These are phyloP conservation scores for Castanea mollissima DNA, from an alignment of 306 rosid species.

Conservation along the genomic window DNA sequence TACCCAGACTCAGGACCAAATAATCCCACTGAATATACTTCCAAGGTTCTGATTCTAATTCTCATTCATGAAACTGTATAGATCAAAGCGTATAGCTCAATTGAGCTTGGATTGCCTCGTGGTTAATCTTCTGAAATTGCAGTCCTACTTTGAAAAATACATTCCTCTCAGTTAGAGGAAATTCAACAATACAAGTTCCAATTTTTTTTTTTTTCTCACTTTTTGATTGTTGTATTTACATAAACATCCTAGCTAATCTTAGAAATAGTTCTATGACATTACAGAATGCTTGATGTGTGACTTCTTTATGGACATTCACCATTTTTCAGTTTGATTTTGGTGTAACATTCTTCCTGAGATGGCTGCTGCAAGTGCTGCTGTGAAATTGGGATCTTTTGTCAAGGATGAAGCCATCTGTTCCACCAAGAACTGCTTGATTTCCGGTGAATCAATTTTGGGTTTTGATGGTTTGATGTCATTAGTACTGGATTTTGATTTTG, in stretches of 20 bases:
- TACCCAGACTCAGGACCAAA: too few relatives aligned
- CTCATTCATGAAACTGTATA: neutral
- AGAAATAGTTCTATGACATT: conserved; percentile 14
- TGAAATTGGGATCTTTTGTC: conserved; percentile 91
- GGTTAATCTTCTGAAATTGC: conserved; percentile 4
- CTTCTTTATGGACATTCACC: conserved; percentile 19
- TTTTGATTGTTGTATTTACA: conserved; percentile 66
- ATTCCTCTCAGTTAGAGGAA: conserved; percentile 34
- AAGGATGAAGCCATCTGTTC: conserved; percentile 95
- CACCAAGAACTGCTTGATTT: conserved; percentile 61
- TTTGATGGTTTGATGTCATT: conserved; percentile 33
- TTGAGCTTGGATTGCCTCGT: conserved; percentile 13
- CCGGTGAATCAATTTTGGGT: conserved; percentile 50
- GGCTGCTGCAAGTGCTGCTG: conserved; percentile 89
- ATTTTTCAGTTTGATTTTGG: conserved; percentile 28
- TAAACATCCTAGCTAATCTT: conserved; percentile 28
- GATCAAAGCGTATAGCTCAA: neutral
- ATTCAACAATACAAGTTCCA: conserved; percentile 23
- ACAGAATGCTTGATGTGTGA: conserved; percentile 19
- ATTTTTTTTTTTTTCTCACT: neutral
- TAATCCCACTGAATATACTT: too few relatives aligned
- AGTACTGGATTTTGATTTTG: conserved; percentile 45
- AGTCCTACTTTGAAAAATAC: conserved; percentile 17
- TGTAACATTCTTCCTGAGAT: conserved; percentile 75
- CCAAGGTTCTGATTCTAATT: neutral